A percentile compares a stretch with the other conserved stretches of the same genome.
These are phyloP conservation scores for Isochrysis galbana DNA, from an alignment of 78 protist genomes.

Conservation along the genomic window DNA sequence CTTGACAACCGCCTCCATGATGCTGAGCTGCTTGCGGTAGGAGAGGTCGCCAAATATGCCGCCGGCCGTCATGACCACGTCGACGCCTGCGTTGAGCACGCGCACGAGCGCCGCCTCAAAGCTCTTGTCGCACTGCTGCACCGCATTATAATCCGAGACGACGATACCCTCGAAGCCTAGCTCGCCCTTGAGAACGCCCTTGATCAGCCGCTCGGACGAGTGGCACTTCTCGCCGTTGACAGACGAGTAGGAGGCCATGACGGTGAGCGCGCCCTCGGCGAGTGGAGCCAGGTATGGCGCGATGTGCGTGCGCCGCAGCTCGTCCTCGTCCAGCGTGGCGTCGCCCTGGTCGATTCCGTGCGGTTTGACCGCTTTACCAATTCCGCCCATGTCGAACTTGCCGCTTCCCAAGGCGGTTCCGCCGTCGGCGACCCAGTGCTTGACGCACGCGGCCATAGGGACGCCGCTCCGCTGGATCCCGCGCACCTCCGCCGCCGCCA, in stretches of 20 bases:
- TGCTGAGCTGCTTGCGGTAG: neutral
- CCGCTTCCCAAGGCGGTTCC: neutral
- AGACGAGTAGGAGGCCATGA: neutral
- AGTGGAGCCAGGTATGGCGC: neutral
- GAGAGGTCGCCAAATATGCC: neutral
- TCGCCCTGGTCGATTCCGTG: neutral
- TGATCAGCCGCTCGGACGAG: neutral
- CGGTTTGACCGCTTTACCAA: neutral
- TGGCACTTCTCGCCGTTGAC: neutral
- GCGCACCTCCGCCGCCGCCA: neutral
- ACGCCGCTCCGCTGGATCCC: neutral
- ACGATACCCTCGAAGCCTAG: neutral
- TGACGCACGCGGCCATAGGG: neutral
- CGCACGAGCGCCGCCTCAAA: neutral
- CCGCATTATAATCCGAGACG: neutral
- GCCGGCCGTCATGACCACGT: slow-evolving; percentile 1
- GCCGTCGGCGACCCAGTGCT: slow-evolving; percentile 13
- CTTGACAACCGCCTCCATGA: neutral
- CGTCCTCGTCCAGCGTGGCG: neutral
- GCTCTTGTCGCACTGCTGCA: neutral
- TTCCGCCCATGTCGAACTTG: neutral
- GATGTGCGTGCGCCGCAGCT: neutral
- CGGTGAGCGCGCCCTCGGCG: neutral
- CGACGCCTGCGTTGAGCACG: neutral
- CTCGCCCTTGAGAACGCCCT: neutral